Base-by-base conservation (phyloP, 805 yeast genomes). In the Candida silvatica region DNA sequence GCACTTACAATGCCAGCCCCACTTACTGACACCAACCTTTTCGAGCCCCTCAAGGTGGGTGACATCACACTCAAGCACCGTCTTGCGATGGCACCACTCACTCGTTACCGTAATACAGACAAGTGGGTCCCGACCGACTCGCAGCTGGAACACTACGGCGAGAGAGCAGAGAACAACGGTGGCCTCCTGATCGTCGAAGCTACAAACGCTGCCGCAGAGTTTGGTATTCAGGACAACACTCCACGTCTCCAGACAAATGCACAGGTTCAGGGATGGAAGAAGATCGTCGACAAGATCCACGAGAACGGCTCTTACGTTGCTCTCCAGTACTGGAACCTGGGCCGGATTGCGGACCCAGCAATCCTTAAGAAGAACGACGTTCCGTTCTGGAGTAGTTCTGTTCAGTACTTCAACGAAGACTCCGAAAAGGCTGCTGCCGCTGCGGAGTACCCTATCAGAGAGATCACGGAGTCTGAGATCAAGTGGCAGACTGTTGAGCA, bases 181-280 rank as follows among this genome's bases (percentile, higher is more conserved):
- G 67, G 82, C 14, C 54, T 80, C 40, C 41, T 78, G 20, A 67
- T 75, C 43, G 58, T 79, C 7, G 87, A 80, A 50, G 85, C 76
- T 11, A 67, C 80, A 1, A 64, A 62, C 45, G 63, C 66, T n/a
- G 57, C 74, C 9, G 47, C 57, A 2, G 37, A 53, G 60, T 61
- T 62, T 49, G 58, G 77, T 34, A 60, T 69, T 17, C 62, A 59
- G 39, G 52, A 51, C 11, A 39, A 52, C 22, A 68, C 58, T 3
- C 78, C 81, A 17, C 75, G 75, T 45, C 62, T 76, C 33, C 66
- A 62, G 56, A 63, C 57, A 18, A 64, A 66, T 4, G 54, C 58
- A 22, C 82, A 76, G 44, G 58, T 61, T 15, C 47, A 46, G 15
- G 66, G 63, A 3, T 76, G 81, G 78, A 63, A 61, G 41, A 54